These are phyloP conservation scores for Cutaneotrichosporon dermatis DNA, from an alignment of 1,284 basidiomycete species.

Conservation along the genomic window DNA sequence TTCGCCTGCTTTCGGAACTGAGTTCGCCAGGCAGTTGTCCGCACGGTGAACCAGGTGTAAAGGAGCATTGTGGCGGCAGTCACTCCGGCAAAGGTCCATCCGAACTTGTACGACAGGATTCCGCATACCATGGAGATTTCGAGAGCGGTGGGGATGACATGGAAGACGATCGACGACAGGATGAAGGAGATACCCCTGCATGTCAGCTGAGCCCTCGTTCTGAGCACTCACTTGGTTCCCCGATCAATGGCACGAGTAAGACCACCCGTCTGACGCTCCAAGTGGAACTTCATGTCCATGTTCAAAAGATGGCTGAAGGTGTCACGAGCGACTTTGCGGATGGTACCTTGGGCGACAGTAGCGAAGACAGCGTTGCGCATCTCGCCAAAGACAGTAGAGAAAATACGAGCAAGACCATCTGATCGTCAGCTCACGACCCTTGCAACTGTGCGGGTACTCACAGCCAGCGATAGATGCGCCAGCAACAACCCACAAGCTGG, in stretches of 20 bases:
- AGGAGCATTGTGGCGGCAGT: slow-evolving; percentile 79
- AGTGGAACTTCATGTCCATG: slow-evolving; percentile 88
- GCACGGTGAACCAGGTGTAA: slow-evolving; percentile 96
- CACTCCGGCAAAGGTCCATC: slow-evolving; percentile 91
- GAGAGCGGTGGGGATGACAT: slow-evolving; percentile 90
- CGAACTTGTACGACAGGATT: slow-evolving; percentile 96
- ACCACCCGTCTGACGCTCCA: slow-evolving; percentile 90
- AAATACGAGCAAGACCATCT: slow-evolving; percentile 89
- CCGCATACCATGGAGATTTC: slow-evolving; percentile 97
- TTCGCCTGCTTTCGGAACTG: slow-evolving; percentile 93
- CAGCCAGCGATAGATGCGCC: slow-evolving; percentile 87
- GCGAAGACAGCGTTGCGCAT: slow-evolving; percentile 94
- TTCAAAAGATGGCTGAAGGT: slow-evolving; percentile 90
- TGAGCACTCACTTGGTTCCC: slow-evolving; percentile 75
- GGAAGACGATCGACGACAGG: slow-evolving; percentile 87
- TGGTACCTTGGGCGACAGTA: slow-evolving; percentile 88
- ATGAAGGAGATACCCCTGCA: slow-evolving; percentile 91
- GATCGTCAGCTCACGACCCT: slow-evolving; percentile 4
- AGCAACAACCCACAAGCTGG: slow-evolving; percentile 85
- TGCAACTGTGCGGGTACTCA: slow-evolving; percentile 50
- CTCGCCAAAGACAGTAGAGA: slow-evolving; percentile 84
- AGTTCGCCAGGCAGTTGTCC: slow-evolving; percentile 92
- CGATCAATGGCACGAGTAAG: slow-evolving; percentile 93
- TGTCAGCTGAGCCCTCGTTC: background rate
- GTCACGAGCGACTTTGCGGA: slow-evolving; percentile 85